These are phyloP conservation scores for Eruca vesicaria DNA, from an alignment of 441 rosid species.

Conservation along the genomic window DNA sequence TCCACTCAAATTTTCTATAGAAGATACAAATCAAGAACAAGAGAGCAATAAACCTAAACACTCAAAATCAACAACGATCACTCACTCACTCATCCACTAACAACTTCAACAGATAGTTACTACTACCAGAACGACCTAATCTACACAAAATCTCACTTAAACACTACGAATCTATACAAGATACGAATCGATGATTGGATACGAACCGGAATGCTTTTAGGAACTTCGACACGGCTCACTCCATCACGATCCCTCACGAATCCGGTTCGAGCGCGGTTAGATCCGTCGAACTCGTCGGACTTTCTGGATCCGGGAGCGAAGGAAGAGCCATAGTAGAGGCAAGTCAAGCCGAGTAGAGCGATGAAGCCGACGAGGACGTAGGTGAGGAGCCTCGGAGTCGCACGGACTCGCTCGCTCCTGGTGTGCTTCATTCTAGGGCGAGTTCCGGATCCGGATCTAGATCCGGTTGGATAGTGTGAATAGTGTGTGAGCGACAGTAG, in stretches of 20 bases:
- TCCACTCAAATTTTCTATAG: background rate
- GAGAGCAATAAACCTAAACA: slow-evolving; percentile 6
- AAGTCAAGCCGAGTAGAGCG: slow-evolving; percentile 60
- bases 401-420: slow-evolving; percentile 44
- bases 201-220: slow-evolving; percentile 70
- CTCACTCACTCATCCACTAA: background rate
- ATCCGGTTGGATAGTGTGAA: slow-evolving; percentile 20
- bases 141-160: background rate
- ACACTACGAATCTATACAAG: background rate
- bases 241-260: slow-evolving; percentile 29
- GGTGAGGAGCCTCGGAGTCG: slow-evolving; percentile 48
- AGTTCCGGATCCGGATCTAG: slow-evolving; percentile 29
- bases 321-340: slow-evolving; percentile 76
- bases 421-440: slow-evolving; percentile 47
- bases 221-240: slow-evolving; percentile 43
- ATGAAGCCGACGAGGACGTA: slow-evolving; percentile 60
- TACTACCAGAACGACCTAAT: background rate
- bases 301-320: slow-evolving; percentile 66
- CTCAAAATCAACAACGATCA: background rate
- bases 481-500: slow-evolving; percentile 29
- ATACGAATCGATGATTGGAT: background rate
- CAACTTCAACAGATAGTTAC: background rate
- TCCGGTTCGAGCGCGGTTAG: slow-evolving; percentile 44
- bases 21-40: too few relatives aligned
- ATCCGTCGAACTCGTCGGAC: slow-evolving; percentile 40